Evolutionary conservation across 73 alveolate species (phyloP).

Genomic region (Diophrys appendiculata): DNA sequence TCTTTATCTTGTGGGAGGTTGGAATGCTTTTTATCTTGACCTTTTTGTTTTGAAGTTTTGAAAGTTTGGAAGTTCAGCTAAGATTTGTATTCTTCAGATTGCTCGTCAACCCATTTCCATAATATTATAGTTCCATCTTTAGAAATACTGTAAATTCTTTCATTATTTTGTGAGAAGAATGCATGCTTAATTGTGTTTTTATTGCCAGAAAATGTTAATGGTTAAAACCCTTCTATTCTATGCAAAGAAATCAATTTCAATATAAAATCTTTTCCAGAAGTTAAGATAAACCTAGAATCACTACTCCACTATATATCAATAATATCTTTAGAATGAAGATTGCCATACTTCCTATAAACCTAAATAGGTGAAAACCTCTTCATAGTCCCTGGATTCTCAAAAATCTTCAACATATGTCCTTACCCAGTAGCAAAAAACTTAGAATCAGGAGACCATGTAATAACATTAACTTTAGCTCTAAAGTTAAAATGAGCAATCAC

Average conservation of each 20-base stretch:
- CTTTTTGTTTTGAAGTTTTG: conserved; percentile 37
- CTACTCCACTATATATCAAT: conserved; percentile 88
- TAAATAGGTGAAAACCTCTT: conserved; percentile 83
- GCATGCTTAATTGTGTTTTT: conserved; percentile 82
- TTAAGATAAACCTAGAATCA: conserved; percentile 87
- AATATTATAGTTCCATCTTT: conserved; percentile 86
- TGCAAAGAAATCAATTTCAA: conserved; percentile 85
- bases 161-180: conserved; percentile 76
- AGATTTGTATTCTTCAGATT: conserved; percentile 71
- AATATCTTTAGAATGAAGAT: conserved; percentile 84
- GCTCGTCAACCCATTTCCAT: conserved; percentile 92
- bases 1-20: conserved; percentile 51
- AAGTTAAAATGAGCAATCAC: conserved; percentile 82
- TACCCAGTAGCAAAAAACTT: conserved; percentile 81
- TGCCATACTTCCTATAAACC: conserved; percentile 73
- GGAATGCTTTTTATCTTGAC: conserved; percentile 50
- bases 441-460: conserved; percentile 80
- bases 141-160: conserved; percentile 77
- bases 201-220: conserved; percentile 91
- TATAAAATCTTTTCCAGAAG: conserved; percentile 89
- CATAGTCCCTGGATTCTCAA: conserved; percentile 76
- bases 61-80: conserved; percentile 69
- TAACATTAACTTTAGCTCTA: conserved; percentile 69
- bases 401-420: conserved; percentile 67
- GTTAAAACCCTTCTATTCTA: conserved; percentile 78